Percentiles rank a stretch among this genome's conserved stretches.
Conservation (phyloP, 2,329 filamentous ascomycete species). For the Ophiosphaerella korrae region DNA sequence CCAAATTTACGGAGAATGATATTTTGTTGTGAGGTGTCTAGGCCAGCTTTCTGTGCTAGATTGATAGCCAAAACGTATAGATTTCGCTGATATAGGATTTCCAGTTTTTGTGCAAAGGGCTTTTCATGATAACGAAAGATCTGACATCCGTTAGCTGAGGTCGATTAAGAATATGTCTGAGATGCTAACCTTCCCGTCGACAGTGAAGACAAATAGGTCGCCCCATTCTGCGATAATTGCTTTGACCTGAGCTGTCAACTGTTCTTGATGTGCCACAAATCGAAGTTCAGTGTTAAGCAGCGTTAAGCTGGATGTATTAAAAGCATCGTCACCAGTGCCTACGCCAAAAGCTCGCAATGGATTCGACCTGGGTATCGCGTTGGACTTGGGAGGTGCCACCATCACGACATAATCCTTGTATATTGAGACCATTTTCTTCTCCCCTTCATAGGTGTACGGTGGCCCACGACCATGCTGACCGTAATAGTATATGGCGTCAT, state of each 20-base stretch:
- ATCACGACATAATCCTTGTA: conserved; percentile 87
- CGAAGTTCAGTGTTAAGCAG: conserved; percentile 90
- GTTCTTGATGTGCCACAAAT: conserved; percentile 87
- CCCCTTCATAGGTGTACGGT: conserved; percentile 88
- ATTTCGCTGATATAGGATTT: conserved; percentile 92
- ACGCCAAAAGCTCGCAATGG: conserved; percentile 75
- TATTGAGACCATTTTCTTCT: conserved; percentile 79
- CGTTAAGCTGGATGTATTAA: conserved; percentile 86
- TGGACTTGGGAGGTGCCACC: conserved; percentile 75
- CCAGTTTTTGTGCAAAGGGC: conserved; percentile 84
- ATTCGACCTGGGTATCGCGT: conserved; percentile 60
- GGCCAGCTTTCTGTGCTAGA: conserved; percentile 84
- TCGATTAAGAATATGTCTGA: not conserved
- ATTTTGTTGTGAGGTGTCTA: conserved; percentile 82
- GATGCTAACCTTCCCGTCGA: conserved; percentile 82
- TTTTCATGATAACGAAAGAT: conserved; percentile 91
- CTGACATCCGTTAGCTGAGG: conserved; percentile 50
- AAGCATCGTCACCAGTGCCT: conserved; percentile 74
- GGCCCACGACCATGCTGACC: conserved; percentile 81
- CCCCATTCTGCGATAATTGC: conserved; percentile 87
- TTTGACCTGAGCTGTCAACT: conserved; percentile 78
- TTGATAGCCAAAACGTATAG: conserved; percentile 91
- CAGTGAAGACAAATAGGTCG: conserved; percentile 85
- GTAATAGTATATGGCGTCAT: conserved; percentile 96
- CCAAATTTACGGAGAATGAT: conserved; percentile 92